Base-by-base conservation (phyloP, 352 stramenopile genomes). In the Phytophthora fragariae region DNA sequence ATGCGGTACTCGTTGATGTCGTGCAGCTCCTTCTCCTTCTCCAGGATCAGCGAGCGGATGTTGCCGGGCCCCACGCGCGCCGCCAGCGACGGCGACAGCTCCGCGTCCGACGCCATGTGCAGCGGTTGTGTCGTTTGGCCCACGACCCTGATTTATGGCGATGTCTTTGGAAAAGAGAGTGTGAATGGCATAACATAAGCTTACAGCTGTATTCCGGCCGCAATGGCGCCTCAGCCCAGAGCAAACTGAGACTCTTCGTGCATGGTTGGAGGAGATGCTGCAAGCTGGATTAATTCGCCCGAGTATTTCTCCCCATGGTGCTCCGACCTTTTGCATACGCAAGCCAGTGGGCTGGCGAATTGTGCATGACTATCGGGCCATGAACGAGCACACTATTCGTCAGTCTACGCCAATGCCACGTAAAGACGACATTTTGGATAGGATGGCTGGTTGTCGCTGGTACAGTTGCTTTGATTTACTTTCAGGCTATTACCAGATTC, bases 1-100 rank as follows among this genome's bases (percentile, higher is more conserved):
- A 98, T 93, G 17, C 91, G 85, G 74, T 94, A 97, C 77, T 97
- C 91, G 79, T 98, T 96, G 66, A 98, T 98, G 75, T 97, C 92
- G 72, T 97, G 92, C 29, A 98, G 86, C 75, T 98, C 92, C 62
- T 92, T 94, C 70, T 98, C 92, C 63, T 98, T 98, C 65, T 95
- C 82, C 50, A 93, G 77, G 60, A 98, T 97, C 8, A 98, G 82
- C 62, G 90, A 91, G 14, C 91, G 86, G 68, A 98, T 95, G 68
- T 92, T 89, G 58, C 76, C 76, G 1, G 85, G 82, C 21, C 80
- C 81, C 17, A 92, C 66, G 62, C 79, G 63, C 57, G 60, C 60
- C 55, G 57, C 56, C 46, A 74, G 37, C 7, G 73, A 59, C 57
- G 70, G 50, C n/a, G 68, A 64, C 29, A 73, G 49, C 14, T 5